A percentile compares a stretch with the other conserved stretches of the same genome.
Evolutionary conservation across 2,329 filamentous ascomycete species (phyloP).

Genomic region (Rutstroemia sp.): DNA sequence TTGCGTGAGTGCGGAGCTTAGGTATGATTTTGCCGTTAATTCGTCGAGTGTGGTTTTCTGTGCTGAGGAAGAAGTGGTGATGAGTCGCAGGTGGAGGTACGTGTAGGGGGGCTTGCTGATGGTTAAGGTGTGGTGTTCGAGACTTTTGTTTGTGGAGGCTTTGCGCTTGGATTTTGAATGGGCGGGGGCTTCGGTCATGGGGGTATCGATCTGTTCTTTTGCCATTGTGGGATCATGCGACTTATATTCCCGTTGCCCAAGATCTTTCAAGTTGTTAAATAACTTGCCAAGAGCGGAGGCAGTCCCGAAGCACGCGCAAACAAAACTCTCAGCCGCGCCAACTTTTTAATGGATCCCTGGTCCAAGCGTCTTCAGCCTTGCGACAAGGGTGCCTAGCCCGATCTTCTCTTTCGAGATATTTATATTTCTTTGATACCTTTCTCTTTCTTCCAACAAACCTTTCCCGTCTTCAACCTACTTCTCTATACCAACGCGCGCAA

Average conservation of each 20-base stretch:
- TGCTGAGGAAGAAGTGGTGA: slow-evolving; percentile 13
- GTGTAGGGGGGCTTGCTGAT: slow-evolving; percentile 46
- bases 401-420: slow-evolving; percentile 1
- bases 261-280: not conserved
- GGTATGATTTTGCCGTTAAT: slow-evolving; percentile 55
- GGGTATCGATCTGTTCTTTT: not conserved
- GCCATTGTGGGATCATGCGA: not conserved
- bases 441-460: not conserved
- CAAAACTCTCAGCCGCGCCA: not conserved
- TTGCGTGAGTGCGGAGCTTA: slow-evolving; percentile 54
- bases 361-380: slow-evolving; percentile 7
- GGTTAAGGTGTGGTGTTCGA: slow-evolving; percentile 44
- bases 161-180: slow-evolving; percentile 8
- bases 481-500: not conserved
- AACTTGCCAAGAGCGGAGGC: not conserved
- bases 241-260: not conserved
- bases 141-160: slow-evolving; percentile 19
- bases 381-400: not conserved
- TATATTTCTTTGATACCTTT: not conserved
- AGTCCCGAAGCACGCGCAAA: too few relatives aligned
- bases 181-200: slow-evolving; percentile 1
- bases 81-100: slow-evolving; percentile 43
- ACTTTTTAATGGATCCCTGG: not conserved
- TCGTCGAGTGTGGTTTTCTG: slow-evolving; percentile 42
- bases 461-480: not conserved